Conservation (phyloP, 2,329 filamentous ascomycete genomes). For the Colletotrichum cordylinicola region DNA sequence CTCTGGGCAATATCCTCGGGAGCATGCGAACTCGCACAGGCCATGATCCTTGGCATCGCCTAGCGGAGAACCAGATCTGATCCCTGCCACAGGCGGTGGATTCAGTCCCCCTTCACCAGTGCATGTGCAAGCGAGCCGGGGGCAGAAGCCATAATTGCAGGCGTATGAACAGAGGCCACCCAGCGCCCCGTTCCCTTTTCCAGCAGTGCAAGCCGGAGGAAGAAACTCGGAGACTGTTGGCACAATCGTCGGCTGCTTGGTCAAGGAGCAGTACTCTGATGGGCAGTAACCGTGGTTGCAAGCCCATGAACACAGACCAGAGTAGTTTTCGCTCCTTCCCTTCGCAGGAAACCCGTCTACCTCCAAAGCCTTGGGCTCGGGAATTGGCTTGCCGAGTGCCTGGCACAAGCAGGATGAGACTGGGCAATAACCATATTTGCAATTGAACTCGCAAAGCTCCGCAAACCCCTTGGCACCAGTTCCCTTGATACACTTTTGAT, state of each 20-base stretch:
- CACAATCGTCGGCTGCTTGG: not conserved
- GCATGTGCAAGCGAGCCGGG: not conserved
- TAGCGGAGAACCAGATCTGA: not conserved
- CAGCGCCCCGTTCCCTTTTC: not conserved
- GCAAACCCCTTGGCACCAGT: conserved; percentile 34
- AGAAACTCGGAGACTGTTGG: not conserved
- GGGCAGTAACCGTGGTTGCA: conserved; percentile 53
- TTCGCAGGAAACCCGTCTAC: conserved; percentile 9
- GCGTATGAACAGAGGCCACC: not conserved
- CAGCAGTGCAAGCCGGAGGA: conserved; percentile 9
- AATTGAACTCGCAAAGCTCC: conserved; percentile 38
- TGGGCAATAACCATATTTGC: conserved; percentile 28
- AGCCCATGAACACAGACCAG: conserved; percentile 25
- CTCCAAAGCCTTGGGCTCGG: not conserved
- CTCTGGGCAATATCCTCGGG: conserved; percentile 48
- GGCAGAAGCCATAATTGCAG: not conserved
- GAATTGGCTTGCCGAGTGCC: not conserved
- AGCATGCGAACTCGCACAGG: conserved; percentile 50
- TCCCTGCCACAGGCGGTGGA: not conserved
- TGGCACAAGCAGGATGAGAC: not conserved
- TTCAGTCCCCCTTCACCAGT: not conserved
- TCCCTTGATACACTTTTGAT: conserved; percentile 29
- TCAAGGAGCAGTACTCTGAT: conserved; percentile 23
- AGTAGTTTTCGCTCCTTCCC: not conserved
- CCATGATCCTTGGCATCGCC: conserved; percentile 36